Percentiles rank a stretch among this genome's conserved stretches.
phyloP scores from a whole-genome alignment of 2,329 filamentous ascomycete genomes.

The Colletotrichum sp. region DNA sequence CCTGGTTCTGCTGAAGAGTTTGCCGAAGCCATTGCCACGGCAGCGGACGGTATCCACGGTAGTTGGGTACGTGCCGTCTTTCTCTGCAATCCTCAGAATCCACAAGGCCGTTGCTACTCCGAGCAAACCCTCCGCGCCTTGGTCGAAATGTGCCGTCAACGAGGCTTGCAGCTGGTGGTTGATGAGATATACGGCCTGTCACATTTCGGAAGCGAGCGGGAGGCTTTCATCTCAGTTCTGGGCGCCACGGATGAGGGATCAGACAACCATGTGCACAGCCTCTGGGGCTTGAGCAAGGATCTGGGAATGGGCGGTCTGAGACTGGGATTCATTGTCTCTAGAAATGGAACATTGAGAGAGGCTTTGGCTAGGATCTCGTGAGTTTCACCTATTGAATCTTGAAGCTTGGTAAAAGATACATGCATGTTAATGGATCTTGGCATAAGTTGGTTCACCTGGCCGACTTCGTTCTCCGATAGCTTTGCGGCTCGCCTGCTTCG shows the following conservation, averaged over 20 bases:
- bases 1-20: fast-evolving
- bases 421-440: background rate
- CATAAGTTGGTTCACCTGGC: background rate
- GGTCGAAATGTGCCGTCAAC: background rate
- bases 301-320: background rate
- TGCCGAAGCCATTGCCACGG: background rate
- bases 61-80: background rate
- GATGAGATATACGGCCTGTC: background rate
- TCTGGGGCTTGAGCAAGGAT: background rate
- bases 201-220: background rate
- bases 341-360: background rate
- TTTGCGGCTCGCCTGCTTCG: background rate
- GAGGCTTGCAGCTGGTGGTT: background rate
- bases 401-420: background rate
- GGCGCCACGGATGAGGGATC: background rate
- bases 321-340: background rate
- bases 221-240: background rate
- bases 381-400: background rate
- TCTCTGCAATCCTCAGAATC: background rate
- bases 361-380: background rate
- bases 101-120: background rate
- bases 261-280: background rate
- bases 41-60: fast-evolving
- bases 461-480: background rate
- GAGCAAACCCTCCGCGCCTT: background rate